Evolutionary conservation across 805 yeast species (phyloP).

Genomic region (Lipomyces mesembrius): DNA sequence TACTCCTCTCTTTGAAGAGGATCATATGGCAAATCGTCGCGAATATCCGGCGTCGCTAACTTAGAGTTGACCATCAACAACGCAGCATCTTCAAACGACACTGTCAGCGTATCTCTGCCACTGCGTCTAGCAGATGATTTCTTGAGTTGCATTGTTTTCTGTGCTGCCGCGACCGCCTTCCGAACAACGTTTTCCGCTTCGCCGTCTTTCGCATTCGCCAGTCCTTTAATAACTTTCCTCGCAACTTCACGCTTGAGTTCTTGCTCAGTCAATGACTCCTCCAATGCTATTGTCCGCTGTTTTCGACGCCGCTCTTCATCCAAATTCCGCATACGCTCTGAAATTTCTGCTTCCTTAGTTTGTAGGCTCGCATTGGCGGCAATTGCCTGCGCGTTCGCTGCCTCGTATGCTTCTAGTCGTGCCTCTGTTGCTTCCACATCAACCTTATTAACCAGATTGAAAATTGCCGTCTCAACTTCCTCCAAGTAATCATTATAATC

Average conservation of each 20-base stretch:
- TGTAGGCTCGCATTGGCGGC: slow-evolving; percentile 72
- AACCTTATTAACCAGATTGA: slow-evolving; percentile 70
- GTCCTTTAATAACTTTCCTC: slow-evolving; percentile 45
- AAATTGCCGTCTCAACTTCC: slow-evolving; percentile 77
- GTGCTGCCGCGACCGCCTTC: slow-evolving; percentile 23
- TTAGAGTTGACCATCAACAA: slow-evolving; percentile 19
- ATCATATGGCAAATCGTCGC: slow-evolving; percentile 71
- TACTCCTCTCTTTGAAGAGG: slow-evolving; percentile 93
- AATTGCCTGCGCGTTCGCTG: slow-evolving; percentile 73
- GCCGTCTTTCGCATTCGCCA: slow-evolving; percentile 40
- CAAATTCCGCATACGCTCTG: slow-evolving; percentile 65
- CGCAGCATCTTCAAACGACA: slow-evolving; percentile 39
- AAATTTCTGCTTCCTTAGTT: slow-evolving; percentile 69
- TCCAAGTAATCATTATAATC: slow-evolving; percentile 82
- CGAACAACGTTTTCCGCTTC: slow-evolving; percentile 30
- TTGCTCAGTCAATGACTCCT: slow-evolving; percentile 34
- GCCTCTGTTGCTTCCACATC: slow-evolving; percentile 72
- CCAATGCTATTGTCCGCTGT: slow-evolving; percentile 25
- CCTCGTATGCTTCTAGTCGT: slow-evolving; percentile 64
- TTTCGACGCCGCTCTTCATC: slow-evolving; percentile 60
- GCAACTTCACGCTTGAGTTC: slow-evolving; percentile 34
- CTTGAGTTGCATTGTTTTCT: slow-evolving; percentile 58
- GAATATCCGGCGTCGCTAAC: slow-evolving; percentile 33
- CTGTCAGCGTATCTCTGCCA: slow-evolving; percentile 44
- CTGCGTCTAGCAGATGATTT: slow-evolving; percentile 67